These are phyloP conservation scores for Triglochin maritima DNA, from an alignment of 106 monocot genomes.

Conservation along the genomic window DNA sequence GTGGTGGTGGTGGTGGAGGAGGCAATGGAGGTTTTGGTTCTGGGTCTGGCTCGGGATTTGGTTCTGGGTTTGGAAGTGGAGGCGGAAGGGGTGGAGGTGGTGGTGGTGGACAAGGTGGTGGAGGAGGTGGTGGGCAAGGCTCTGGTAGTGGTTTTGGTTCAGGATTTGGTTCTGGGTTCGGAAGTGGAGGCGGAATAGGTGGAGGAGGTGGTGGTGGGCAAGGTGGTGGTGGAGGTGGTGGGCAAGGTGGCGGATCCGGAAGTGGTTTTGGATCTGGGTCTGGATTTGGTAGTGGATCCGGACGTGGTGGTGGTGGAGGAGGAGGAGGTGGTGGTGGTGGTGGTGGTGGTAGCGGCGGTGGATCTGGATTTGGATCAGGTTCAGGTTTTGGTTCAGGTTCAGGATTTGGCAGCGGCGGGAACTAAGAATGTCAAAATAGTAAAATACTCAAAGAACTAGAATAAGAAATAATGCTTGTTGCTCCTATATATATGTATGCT, in stretches of 20 bases:
- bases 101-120: neutral
- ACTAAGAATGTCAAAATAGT: no score
- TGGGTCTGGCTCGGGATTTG: no score
- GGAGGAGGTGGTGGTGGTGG: neutral
- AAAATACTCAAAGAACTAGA: no score
- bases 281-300: neutral
- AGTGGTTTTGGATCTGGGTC: neutral
- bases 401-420: neutral
- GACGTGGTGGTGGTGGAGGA: neutral
- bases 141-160: neutral
- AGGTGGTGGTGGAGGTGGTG: slow-evolving; percentile 1
- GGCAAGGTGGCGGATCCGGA: neutral
- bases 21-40: no score
- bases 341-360: no score
- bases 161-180: neutral
- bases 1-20: no score
- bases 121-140: neutral
- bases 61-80: no score
- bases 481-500: no score
- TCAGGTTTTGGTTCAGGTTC: neutral
- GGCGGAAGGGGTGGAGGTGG: neutral
- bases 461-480: no score
- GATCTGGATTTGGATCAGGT: neutral
- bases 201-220: neutral
- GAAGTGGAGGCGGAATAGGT: neutral